Percentiles rank a stretch among this genome's conserved stretches.
Conservation (phyloP, 176 grass and related monocot genomes). For the Oryza punctata region DNA sequence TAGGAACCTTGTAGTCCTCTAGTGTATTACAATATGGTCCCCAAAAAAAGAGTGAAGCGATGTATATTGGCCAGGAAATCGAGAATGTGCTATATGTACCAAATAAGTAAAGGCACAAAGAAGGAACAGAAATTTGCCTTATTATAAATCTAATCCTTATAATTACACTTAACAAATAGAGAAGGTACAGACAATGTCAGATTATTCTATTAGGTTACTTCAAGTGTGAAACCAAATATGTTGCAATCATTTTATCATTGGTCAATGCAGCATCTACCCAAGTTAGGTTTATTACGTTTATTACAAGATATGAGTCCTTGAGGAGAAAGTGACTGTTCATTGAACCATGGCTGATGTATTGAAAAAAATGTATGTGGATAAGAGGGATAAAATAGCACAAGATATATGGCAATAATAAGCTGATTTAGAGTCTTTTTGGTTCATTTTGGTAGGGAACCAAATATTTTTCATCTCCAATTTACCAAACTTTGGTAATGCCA, state of each 20-base stretch:
- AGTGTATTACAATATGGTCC: background rate
- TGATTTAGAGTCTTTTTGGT: background rate
- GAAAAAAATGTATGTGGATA: background rate
- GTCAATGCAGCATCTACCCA: background rate
- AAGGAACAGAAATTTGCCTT: background rate
- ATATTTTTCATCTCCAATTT: background rate
- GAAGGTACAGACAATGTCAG: background rate
- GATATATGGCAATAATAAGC: background rate
- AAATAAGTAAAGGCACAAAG: background rate
- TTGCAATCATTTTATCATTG: background rate
- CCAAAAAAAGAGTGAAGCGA: background rate
- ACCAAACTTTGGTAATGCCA: background rate
- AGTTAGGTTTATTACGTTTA: background rate
- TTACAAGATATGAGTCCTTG: background rate
- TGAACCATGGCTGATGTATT: background rate
- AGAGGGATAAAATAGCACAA: background rate
- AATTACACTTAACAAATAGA: background rate
- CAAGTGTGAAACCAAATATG: background rate
- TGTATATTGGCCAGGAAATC: background rate
- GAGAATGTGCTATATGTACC: background rate
- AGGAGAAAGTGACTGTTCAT: background rate
- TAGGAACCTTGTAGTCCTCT: background rate
- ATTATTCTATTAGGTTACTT: conserved; percentile 21
- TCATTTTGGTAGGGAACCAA: background rate
- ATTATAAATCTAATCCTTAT: background rate